phyloP scores from a whole-genome alignment of 768 basidiomycete genomes.

The Auriscalpium orientale region DNA sequence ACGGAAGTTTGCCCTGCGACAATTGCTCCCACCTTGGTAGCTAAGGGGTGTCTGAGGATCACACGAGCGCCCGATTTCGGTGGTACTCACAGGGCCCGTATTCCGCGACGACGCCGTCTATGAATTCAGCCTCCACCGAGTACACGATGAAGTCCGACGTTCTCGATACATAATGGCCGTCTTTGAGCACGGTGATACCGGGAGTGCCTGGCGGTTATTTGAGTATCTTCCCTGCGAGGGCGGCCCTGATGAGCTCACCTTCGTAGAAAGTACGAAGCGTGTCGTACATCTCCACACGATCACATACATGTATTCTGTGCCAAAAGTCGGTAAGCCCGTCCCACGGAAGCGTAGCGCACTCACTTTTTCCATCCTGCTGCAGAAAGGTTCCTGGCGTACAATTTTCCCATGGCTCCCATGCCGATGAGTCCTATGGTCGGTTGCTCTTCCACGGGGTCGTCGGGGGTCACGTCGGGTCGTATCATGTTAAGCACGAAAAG shows the following conservation, averaged over 20 bases:
- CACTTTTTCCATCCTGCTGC: conserved; percentile 84
- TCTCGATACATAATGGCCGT: conserved; percentile 85
- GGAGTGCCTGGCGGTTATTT: conserved; percentile 34
- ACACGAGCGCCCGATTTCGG: background rate
- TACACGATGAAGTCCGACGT: conserved; percentile 92
- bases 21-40: conserved; percentile 86
- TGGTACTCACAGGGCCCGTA: conserved; percentile 81
- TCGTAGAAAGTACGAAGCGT: conserved; percentile 50
- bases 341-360: conserved; percentile 11
- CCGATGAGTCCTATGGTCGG: conserved; percentile 88
- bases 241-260: conserved; percentile 31
- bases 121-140: conserved; percentile 87
- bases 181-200: conserved; percentile 58
- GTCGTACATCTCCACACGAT: conserved; percentile 68
- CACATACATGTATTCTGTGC: conserved; percentile 82
- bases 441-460: conserved; percentile 40
- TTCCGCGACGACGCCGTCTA: conserved; percentile 73
- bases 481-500: conserved; percentile 1
- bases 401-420: conserved; percentile 95
- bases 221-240: background rate
- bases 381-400: conserved; percentile 81
- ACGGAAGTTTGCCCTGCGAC: conserved; percentile 97
- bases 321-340: background rate
- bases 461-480: conserved; percentile 22
- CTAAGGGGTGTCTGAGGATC: conserved; percentile 29